phyloP scores from a whole-genome alignment of 2,329 filamentous ascomycete species.

The Leptographium wingfieldii region DNA sequence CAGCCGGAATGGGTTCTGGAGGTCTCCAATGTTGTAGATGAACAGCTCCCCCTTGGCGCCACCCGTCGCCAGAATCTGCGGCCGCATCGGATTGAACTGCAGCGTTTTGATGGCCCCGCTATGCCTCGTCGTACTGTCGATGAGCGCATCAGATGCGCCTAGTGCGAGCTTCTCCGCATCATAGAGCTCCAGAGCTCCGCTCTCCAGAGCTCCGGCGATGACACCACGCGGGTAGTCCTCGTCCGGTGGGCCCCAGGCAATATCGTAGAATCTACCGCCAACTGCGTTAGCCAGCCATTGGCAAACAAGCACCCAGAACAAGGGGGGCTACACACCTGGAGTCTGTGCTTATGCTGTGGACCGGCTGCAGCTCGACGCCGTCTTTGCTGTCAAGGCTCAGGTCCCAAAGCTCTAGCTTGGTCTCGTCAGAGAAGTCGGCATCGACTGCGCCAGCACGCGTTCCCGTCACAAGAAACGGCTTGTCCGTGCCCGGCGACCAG shows the following conservation, averaged over 20 bases:
- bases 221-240: conserved; percentile 72
- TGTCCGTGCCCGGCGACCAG: conserved; percentile 74
- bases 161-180: conserved; percentile 60
- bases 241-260: conserved; percentile 81
- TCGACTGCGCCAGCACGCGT: conserved; percentile 92
- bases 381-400: conserved; percentile 69
- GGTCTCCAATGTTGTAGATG: conserved; percentile 87
- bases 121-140: conserved; percentile 82
- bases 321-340: conserved; percentile 52
- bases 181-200: conserved; percentile 86
- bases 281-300: conserved; percentile 3
- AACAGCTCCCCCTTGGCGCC: conserved; percentile 93
- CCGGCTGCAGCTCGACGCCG: conserved; percentile 71
- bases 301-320: background rate
- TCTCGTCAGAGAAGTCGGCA: conserved; percentile 95
- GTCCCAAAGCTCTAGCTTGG: conserved; percentile 93
- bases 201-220: conserved; percentile 90
- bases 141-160: conserved; percentile 56
- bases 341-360: conserved; percentile 74
- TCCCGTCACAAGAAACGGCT: conserved; percentile 80
- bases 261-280: conserved; percentile 79
- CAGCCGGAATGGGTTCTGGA: conserved; percentile 74
- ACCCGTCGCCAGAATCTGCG: conserved; percentile 82
- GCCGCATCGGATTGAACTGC: conserved; percentile 89
- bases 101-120: conserved; percentile 85